Percentiles rank a stretch among this genome's conserved stretches.
Evolutionary conservation across 768 basidiomycete genomes (phyloP).

Genomic region (Agaricus subrufescens): DNA sequence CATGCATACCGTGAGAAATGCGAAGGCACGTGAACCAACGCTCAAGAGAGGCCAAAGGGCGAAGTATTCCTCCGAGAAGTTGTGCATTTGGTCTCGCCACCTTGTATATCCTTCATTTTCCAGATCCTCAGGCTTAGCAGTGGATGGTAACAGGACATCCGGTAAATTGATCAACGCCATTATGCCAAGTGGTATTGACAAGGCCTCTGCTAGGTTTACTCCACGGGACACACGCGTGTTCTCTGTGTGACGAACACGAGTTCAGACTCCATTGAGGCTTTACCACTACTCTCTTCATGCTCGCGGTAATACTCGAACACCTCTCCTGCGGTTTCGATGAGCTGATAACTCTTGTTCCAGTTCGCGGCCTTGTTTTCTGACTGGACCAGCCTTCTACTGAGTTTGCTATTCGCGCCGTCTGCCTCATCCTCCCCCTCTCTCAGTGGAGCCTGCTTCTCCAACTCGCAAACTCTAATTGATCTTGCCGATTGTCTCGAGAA

Average conservation of each 20-base stretch:
- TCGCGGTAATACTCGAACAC: not conserved
- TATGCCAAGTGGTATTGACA: not conserved
- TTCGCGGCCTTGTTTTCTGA: not conserved
- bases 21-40: no score
- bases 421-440: not conserved
- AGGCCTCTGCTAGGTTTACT: not conserved
- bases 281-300: not conserved
- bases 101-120: no score
- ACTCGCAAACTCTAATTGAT: not conserved
- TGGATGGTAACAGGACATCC: no score
- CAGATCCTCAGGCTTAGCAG: no score
- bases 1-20: no score
- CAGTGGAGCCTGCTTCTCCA: not conserved
- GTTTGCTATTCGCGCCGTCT: not conserved
- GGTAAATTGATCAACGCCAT: no score
- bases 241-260: not conserved
- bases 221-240: not conserved
- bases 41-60: no score
- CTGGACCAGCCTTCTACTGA: not conserved
- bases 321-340: not conserved
- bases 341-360: not conserved
- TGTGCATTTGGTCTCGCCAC: no score
- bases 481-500: conserved; percentile 23
- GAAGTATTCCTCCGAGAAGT: no score
- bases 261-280: not conserved